A percentile compares a stretch with the other conserved stretches of the same genome.
These are phyloP conservation scores for Parastagonospora nodorum DNA, from an alignment of 2,329 filamentous ascomycete genomes.

Conservation along the genomic window DNA sequence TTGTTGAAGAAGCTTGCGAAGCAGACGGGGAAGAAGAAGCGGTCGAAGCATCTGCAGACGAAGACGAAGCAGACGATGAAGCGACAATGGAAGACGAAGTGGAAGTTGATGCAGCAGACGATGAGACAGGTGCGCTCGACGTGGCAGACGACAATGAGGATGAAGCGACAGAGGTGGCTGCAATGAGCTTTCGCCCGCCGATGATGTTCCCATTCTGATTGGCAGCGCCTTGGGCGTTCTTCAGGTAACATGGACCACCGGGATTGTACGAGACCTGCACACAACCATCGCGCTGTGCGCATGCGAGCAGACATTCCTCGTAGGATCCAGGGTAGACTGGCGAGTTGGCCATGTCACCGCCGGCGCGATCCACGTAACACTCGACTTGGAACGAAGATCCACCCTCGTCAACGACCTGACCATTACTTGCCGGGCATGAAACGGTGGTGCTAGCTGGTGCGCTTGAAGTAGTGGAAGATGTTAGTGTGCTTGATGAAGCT, in stretches of 20 bases:
- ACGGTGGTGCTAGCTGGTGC: background rate
- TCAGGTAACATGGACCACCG: conserved; percentile 22
- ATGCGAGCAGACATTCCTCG: conserved; percentile 21
- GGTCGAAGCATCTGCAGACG: conserved; percentile 1
- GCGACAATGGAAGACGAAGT: too few species aligned
- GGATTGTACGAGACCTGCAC: conserved; percentile 24
- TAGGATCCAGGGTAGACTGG: conserved; percentile 18
- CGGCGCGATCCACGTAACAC: background rate
- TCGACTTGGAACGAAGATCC: background rate
- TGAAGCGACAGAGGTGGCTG: too few species aligned
- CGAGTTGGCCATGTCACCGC: background rate
- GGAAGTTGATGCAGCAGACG: too few species aligned
- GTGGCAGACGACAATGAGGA: too few species aligned
- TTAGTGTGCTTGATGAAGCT: background rate
- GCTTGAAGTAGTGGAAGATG: background rate
- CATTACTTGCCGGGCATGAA: background rate
- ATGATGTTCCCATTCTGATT: conserved; percentile 15
- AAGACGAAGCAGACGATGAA: background rate
- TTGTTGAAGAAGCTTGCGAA: background rate
- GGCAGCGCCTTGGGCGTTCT: conserved; percentile 7
- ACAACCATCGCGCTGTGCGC: conserved; percentile 18
- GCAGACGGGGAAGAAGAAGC: background rate
- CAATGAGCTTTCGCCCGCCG: conserved; percentile 16
- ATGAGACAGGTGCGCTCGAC: too few species aligned
- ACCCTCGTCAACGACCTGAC: background rate